phyloP scores from a whole-genome alignment of 345 rosid species.

The Raphanus raphanistrum region DNA sequence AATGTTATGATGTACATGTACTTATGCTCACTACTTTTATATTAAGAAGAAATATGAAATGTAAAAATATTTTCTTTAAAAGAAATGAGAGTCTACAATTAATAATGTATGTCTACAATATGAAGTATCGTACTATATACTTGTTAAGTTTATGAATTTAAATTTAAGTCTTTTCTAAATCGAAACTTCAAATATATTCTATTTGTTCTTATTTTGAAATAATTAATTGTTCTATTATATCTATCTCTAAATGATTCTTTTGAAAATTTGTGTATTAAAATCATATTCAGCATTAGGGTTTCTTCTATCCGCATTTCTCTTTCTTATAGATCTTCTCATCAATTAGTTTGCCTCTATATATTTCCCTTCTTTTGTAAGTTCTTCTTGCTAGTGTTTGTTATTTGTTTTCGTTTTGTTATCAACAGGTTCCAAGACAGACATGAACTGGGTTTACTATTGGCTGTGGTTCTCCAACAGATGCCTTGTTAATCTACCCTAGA shows the following conservation, averaged over 20 bases:
- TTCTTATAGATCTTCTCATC: slow-evolving; percentile 23
- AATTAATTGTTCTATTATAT: background rate
- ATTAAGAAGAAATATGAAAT: background rate
- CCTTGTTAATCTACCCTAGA: slow-evolving; percentile 29
- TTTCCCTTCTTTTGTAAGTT: slow-evolving; percentile 7
- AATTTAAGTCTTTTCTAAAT: background rate
- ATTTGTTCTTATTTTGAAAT: background rate
- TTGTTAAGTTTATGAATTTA: background rate
- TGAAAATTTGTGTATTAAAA: background rate
- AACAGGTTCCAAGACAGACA: slow-evolving; percentile 77
- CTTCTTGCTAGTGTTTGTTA: slow-evolving; percentile 3
- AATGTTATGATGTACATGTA: background rate
- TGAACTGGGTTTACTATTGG: slow-evolving; percentile 43
- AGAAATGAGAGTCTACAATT: background rate
- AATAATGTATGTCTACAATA: background rate
- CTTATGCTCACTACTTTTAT: background rate
- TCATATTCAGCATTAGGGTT: slow-evolving; percentile 39
- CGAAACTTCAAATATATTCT: background rate
- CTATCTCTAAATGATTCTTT: background rate
- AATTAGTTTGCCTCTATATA: slow-evolving; percentile 11
- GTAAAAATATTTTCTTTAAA: background rate
- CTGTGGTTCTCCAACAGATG: slow-evolving; percentile 34
- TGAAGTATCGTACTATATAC: background rate
- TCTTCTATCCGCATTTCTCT: slow-evolving; percentile 29
- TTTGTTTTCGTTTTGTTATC: slow-evolving; percentile 24